These are phyloP conservation scores for Salix arbutifolia DNA, from an alignment of 345 rosid genomes.

Conservation along the genomic window DNA sequence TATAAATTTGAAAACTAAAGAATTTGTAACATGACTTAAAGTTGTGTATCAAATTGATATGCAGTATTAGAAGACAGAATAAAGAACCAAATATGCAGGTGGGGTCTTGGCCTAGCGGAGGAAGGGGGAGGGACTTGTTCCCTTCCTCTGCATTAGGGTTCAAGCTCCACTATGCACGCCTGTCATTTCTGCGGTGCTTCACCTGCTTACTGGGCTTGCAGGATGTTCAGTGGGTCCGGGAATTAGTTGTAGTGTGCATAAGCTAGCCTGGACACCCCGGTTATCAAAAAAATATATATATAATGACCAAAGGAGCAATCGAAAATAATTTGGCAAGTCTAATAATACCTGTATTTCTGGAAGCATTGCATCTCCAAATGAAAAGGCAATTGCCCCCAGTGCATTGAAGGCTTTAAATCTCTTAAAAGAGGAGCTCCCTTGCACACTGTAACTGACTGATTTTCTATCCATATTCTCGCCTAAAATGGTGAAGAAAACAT, in stretches of 20 bases:
- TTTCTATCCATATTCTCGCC: slow-evolving; percentile 39
- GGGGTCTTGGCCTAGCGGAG: too few relatives aligned
- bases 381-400: slow-evolving; percentile 50
- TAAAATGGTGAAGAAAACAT: slow-evolving; percentile 3
- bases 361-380: slow-evolving; percentile 59
- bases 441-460: slow-evolving; percentile 33
- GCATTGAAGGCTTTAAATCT: slow-evolving; percentile 50
- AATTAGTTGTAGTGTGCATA: too few relatives aligned
- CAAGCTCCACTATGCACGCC: too few relatives aligned
- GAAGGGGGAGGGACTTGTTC: too few relatives aligned
- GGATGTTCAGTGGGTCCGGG: too few relatives aligned
- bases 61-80: not conserved
- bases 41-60: not conserved
- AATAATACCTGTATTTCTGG: slow-evolving; percentile 50
- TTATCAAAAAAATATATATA: too few relatives aligned
- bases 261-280: too few relatives aligned
- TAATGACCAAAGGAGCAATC: not conserved
- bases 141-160: too few relatives aligned
- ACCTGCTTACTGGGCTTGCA: too few relatives aligned
- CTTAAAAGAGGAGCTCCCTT: slow-evolving; percentile 41
- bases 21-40: too few relatives aligned
- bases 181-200: fast-evolving
- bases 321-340: not conserved
- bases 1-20: not conserved
- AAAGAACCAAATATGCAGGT: not conserved